Base-by-base conservation (phyloP, 495 filamentous ascomycete genomes). In the Ramalina peruviana region DNA sequence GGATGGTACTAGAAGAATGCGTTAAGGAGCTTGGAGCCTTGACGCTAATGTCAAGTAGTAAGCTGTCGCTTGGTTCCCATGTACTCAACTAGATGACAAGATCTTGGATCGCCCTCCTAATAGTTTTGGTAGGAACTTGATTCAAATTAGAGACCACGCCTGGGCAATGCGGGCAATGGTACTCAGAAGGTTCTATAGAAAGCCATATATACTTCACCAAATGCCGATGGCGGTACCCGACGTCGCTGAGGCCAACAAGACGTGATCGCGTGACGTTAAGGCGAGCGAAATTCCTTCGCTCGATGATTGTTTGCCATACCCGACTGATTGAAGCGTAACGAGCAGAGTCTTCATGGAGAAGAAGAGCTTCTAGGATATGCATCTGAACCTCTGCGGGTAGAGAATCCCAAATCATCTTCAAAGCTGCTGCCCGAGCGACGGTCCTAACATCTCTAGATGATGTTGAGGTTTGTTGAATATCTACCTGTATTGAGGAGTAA, bases 21-120 rank as follows among this genome's bases (percentile, higher is more conserved):
- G 2, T 20, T 43, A 58, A 63, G 49, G 63, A 62, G 50, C 62
- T 67, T 43, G 58, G 64, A 50, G 64, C 64, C 49, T 66, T 59
- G 48, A 65, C 58, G 56, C 67, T 64, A 43, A 67, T 65, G 53
- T 68, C 67, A 48, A 68, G 61, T 45, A 59, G 48, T 50, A 68
- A 63, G 51, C 58, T 53, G 56, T 58, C 46, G 37, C 54, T 53
- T 42, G 58, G 60, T 44, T 66, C 63, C 64, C 61, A 68, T 48
- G 50, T 58, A 54, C 63, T 62, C 56, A 68, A 62, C 57, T 54
- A 49, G 19, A 58, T 63, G 52, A 67, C 63, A 43, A 67, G 54
- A 54, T 59, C 55, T 48, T 57, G 46, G 54, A 69, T 61, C 33
- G 60, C 50, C 49, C 58, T 54, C 45, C 54, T 64, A 46, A 67